These are phyloP conservation scores for Capronia americana DNA, from an alignment of 2,329 filamentous ascomycete species.

Conservation along the genomic window DNA sequence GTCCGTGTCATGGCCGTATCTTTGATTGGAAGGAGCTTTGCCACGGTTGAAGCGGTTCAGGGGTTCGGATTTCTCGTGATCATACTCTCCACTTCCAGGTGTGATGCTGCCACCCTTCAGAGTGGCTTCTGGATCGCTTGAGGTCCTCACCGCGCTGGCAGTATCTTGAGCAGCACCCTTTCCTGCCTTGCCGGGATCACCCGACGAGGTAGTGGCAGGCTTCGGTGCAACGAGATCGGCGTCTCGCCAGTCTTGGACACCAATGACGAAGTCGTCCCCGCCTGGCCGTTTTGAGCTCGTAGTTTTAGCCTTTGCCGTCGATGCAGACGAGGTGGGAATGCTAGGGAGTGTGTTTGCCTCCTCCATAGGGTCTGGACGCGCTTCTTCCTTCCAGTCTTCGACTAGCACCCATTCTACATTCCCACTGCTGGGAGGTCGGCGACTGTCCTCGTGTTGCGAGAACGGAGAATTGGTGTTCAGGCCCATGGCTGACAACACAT, in stretches of 20 bases:
- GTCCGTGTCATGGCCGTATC: background rate
- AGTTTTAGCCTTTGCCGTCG: constrained; percentile 40
- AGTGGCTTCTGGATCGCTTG: constrained; percentile 43
- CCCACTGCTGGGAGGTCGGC: constrained; percentile 73
- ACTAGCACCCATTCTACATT: constrained; percentile 75
- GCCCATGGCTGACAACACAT: constrained; percentile 54
- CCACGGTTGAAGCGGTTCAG: constrained; percentile 24
- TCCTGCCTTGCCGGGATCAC: constrained; percentile 26
- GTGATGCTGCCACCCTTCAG: constrained; percentile 71
- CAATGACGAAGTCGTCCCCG: constrained; percentile 75
- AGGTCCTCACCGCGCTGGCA: constrained; percentile 28
- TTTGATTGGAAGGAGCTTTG: constrained; percentile 18
- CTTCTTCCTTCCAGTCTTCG: constrained; percentile 67
- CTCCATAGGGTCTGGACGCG: constrained; percentile 38
- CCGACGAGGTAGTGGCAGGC: constrained; percentile 25
- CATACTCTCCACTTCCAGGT: constrained; percentile 75
- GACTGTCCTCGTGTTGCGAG: constrained; percentile 56
- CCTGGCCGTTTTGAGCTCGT: constrained; percentile 38
- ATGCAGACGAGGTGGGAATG: constrained; percentile 32
- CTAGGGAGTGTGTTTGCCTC: constrained; percentile 38
- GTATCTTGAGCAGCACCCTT: constrained; percentile 38
- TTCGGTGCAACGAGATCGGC: constrained; percentile 68
- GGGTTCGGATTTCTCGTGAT: constrained; percentile 44
- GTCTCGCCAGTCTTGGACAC: constrained; percentile 86
- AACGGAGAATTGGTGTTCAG: constrained; percentile 45